phyloP scores from a whole-genome alignment of 257 asterid genomes.

The Plantago ovata region DNA sequence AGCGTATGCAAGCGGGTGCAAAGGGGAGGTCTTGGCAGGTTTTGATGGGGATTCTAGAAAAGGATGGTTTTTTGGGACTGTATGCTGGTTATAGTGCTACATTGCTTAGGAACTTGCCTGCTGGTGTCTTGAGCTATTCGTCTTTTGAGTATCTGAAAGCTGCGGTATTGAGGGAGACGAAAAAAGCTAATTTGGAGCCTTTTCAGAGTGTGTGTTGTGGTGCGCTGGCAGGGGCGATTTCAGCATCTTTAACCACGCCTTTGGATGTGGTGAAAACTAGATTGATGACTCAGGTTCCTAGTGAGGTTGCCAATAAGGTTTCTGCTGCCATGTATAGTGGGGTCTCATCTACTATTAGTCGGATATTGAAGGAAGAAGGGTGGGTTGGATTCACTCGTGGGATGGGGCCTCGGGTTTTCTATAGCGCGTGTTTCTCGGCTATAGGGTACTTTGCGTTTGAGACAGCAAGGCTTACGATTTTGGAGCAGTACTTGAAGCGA shows the following conservation, averaged over 20 bases:
- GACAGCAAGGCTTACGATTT: slow-evolving; percentile 77
- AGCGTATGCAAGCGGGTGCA: slow-evolving; percentile 96
- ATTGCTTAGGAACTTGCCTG: slow-evolving; percentile 85
- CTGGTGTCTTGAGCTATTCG: slow-evolving; percentile 92
- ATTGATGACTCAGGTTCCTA: slow-evolving; percentile 85
- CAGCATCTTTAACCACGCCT: slow-evolving; percentile 91
- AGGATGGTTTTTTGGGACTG: slow-evolving; percentile 84
- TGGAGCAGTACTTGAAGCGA: slow-evolving; percentile 57
- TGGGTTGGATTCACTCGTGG: slow-evolving; percentile 92
- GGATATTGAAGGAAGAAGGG: slow-evolving; percentile 87
- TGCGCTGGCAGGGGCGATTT: slow-evolving; percentile 94
- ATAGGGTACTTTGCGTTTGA: slow-evolving; percentile 94
- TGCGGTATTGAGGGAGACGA: slow-evolving; percentile 56
- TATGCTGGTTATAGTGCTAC: slow-evolving; percentile 96
- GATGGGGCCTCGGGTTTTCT: slow-evolving; percentile 92
- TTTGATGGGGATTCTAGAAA: slow-evolving; percentile 66
- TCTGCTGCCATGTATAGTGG: slow-evolving; percentile 63
- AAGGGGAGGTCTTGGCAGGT: slow-evolving; percentile 96
- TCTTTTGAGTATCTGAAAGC: slow-evolving; percentile 92
- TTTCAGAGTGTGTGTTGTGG: slow-evolving; percentile 88
- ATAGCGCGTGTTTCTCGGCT: slow-evolving; percentile 93
- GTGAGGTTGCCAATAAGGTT: slow-evolving; percentile 60
- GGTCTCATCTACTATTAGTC: slow-evolving; percentile 54
- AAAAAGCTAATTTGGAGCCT: slow-evolving; percentile 60
- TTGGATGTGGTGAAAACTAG: slow-evolving; percentile 95